phyloP scores from a whole-genome alignment of 2,329 filamentous ascomycete species.

The Septoria linicola region DNA sequence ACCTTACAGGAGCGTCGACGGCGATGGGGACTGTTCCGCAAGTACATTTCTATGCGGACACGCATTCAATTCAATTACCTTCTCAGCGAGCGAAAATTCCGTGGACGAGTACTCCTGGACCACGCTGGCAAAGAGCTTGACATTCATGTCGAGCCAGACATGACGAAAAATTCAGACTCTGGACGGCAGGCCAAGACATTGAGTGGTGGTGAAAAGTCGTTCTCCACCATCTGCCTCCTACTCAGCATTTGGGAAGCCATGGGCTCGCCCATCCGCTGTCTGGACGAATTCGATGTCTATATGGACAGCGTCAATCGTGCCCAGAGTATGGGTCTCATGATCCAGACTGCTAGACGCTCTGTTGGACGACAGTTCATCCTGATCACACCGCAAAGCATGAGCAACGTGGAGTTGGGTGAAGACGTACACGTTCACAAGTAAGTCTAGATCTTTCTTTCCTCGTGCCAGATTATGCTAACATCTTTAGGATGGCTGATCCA shows the following conservation, averaged over 20 bases:
- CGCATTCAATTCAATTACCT: constrained; percentile 85
- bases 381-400: constrained; percentile 88
- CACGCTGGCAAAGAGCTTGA: constrained; percentile 73
- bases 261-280: constrained; percentile 88
- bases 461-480: constrained; percentile 36
- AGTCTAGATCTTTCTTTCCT: background rate
- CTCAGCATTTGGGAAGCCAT: constrained; percentile 97
- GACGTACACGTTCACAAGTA: constrained; percentile 77
- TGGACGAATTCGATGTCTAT: constrained; percentile 98
- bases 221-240: constrained; percentile 91
- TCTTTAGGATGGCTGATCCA: constrained; percentile 27
- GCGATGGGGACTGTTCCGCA: constrained; percentile 79
- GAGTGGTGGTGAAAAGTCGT: constrained; percentile 95
- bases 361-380: constrained; percentile 94
- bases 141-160: constrained; percentile 68
- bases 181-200: constrained; percentile 87
- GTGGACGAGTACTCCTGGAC: constrained; percentile 75
- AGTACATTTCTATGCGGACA: constrained; percentile 80
- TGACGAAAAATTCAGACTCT: constrained; percentile 64
- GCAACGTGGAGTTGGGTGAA: constrained; percentile 55
- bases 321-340: constrained; percentile 91
- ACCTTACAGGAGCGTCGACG: constrained; percentile 68
- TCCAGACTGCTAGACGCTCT: constrained; percentile 77
- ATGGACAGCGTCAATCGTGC: constrained; percentile 97
- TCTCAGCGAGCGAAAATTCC: constrained; percentile 83